phyloP scores from a whole-genome alignment of 75 land plant genomes.

The Cryptomeria japonica region DNA sequence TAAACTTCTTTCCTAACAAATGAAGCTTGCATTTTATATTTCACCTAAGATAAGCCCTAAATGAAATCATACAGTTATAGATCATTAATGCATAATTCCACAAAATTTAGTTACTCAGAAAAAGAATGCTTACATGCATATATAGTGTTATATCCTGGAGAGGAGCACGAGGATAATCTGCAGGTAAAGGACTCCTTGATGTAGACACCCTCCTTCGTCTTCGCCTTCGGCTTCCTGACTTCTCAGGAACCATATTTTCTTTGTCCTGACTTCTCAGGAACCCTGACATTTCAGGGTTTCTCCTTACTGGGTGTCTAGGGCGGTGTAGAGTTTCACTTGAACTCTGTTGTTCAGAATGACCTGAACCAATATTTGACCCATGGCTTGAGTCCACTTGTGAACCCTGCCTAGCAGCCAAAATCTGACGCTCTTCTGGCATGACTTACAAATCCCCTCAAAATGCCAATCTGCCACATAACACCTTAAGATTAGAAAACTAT shows the following conservation, averaged over 20 bases:
- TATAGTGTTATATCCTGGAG: slow-evolving; percentile 27
- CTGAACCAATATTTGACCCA: not conserved
- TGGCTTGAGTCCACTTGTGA: not conserved
- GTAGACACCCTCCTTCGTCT: not conserved
- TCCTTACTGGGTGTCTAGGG: not conserved
- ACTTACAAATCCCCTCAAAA: not conserved
- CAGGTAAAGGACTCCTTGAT: slow-evolving; percentile 20
- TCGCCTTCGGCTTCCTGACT: slow-evolving; percentile 3
- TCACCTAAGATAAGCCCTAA: too few species aligned
- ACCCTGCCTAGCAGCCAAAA: not conserved
- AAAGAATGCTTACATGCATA: not conserved
- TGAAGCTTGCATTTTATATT: too few species aligned
- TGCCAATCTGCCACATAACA: not conserved
- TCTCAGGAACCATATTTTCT: not conserved
- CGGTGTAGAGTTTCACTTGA: not conserved
- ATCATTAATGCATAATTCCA: too few species aligned
- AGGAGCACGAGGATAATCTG: slow-evolving; percentile 23
- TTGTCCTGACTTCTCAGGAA: not conserved
- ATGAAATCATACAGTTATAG: too few species aligned
- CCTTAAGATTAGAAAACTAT: not conserved
- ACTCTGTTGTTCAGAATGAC: not conserved
- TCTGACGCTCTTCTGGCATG: not conserved
- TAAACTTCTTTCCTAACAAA: too few species aligned
- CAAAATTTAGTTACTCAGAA: not conserved
- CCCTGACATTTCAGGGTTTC: not conserved